Conservation (phyloP, 441 rosid species). For the Mallotus repandus region DNA sequence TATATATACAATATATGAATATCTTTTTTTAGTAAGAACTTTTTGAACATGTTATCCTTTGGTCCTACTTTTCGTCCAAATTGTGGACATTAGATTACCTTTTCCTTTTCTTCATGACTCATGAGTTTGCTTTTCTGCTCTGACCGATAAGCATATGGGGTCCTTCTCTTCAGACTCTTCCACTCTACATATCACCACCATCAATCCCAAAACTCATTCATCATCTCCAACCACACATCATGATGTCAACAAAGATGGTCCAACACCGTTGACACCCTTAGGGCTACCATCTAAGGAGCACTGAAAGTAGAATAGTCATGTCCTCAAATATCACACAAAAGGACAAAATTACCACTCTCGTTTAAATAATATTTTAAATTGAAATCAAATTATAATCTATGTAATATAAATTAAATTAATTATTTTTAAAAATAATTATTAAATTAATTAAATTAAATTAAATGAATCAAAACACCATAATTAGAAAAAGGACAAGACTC, state of each 20-base stretch:
- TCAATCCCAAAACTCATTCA: conserved; percentile 3
- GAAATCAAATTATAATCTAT: too few species aligned
- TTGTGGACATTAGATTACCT: conserved; percentile 24
- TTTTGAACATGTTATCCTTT: conserved; percentile 3
- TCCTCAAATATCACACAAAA: background rate
- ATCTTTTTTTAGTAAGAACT: too few species aligned
- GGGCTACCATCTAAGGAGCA: conserved; percentile 16
- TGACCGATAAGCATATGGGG: conserved; percentile 23
- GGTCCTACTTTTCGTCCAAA: conserved; percentile 11
- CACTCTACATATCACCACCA: background rate
- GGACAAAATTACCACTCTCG: too few species aligned
- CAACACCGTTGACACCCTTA: background rate
- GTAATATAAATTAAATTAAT: too few species aligned
- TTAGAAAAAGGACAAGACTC: conserved; percentile 21
- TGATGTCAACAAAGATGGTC: background rate
- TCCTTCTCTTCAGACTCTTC: background rate
- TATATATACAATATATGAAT: too few species aligned
- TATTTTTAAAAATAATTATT: too few species aligned
- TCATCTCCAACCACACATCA: background rate
- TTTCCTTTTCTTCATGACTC: conserved; percentile 8
- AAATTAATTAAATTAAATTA: too few species aligned
- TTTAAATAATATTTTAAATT: too few species aligned
- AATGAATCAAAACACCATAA: too few species aligned
- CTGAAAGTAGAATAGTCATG: conserved; percentile 10
- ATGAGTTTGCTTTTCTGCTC: conserved; percentile 10